Evolutionary conservation across 495 filamentous ascomycete species (phyloP).

Genomic region (Tuber borchii): DNA sequence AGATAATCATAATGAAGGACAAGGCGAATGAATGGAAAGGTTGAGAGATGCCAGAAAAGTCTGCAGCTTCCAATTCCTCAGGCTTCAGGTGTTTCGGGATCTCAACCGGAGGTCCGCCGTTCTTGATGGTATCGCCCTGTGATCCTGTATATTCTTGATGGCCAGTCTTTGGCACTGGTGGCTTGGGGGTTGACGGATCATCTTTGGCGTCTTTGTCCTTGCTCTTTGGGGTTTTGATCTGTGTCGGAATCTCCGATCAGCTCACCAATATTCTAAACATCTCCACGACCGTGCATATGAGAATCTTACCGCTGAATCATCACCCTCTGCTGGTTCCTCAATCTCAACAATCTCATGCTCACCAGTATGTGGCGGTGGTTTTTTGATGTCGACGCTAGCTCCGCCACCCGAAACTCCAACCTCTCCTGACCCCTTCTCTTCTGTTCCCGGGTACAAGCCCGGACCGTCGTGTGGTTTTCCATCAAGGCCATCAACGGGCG

Average conservation of each 20-base stretch:
- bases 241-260: slow-evolving; percentile 6
- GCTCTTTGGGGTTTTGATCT: slow-evolving; percentile 20
- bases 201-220: slow-evolving; percentile 40
- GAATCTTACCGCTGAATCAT: slow-evolving; percentile 30
- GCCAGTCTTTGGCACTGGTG: slow-evolving; percentile 32
- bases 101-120: slow-evolving; percentile 46
- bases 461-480: slow-evolving; percentile 91
- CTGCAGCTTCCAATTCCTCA: slow-evolving; percentile 46
- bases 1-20: slow-evolving; percentile 92
- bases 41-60: slow-evolving; percentile 56
- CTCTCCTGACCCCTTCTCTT: slow-evolving; percentile 38
- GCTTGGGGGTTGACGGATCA: slow-evolving; percentile 18
- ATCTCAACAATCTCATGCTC: slow-evolving; percentile 42
- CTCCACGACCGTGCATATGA: not conserved
- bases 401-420: slow-evolving; percentile 38
- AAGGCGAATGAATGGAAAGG: slow-evolving; percentile 88
- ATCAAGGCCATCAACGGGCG: slow-evolving; percentile 91
- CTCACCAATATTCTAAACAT: not conserved
- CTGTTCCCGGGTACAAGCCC: slow-evolving; percentile 43
- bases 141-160: slow-evolving; percentile 39
- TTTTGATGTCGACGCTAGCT: slow-evolving; percentile 63
- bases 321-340: slow-evolving; percentile 27
- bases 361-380: slow-evolving; percentile 40
- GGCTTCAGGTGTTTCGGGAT: slow-evolving; percentile 40
- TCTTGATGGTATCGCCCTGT: slow-evolving; percentile 44